Percentiles rank a stretch among this genome's conserved stretches.
These are phyloP conservation scores for Talaromyces pinophilus DNA, from an alignment of 2,329 filamentous ascomycete genomes.

Conservation along the genomic window DNA sequence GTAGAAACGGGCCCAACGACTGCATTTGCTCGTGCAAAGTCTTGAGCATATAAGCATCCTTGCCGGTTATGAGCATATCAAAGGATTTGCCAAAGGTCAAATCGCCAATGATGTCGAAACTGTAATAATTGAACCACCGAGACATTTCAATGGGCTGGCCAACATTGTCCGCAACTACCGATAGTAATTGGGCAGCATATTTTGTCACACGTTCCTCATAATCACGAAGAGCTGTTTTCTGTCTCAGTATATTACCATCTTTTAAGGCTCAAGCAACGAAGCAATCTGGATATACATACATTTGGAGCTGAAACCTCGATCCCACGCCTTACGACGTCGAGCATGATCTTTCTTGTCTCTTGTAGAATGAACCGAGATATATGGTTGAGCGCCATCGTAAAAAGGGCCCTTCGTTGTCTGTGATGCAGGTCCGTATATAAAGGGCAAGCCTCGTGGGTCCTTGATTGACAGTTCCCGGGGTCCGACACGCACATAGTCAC, in stretches of 20 bases:
- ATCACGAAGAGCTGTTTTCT: constrained; percentile 19
- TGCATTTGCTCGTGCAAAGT: constrained; percentile 27
- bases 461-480: constrained; percentile 22
- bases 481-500: constrained; percentile 22
- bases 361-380: constrained; percentile 21
- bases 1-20: constrained; percentile 26
- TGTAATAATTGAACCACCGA: constrained; percentile 30
- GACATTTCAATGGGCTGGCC: constrained; percentile 25
- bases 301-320: constrained; percentile 35
- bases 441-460: constrained; percentile 17
- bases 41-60: constrained; percentile 28
- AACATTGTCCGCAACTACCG: constrained; percentile 15
- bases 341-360: constrained; percentile 24
- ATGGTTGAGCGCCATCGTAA: constrained; percentile 21
- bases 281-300: constrained; percentile 24
- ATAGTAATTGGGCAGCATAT: constrained; percentile 21
- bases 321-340: constrained; percentile 22
- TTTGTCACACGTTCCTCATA: constrained; percentile 21
- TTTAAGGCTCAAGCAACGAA: too few relatives aligned
- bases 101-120: constrained; percentile 41
- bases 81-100: constrained; percentile 42
- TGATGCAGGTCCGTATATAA: constrained; percentile 21
- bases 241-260: not conserved
- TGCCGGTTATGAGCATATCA: constrained; percentile 33
- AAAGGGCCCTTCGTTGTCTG: constrained; percentile 22